phyloP scores from a whole-genome alignment of 208 protist genomes.

The Vickermania ingenoplastis region DNA sequence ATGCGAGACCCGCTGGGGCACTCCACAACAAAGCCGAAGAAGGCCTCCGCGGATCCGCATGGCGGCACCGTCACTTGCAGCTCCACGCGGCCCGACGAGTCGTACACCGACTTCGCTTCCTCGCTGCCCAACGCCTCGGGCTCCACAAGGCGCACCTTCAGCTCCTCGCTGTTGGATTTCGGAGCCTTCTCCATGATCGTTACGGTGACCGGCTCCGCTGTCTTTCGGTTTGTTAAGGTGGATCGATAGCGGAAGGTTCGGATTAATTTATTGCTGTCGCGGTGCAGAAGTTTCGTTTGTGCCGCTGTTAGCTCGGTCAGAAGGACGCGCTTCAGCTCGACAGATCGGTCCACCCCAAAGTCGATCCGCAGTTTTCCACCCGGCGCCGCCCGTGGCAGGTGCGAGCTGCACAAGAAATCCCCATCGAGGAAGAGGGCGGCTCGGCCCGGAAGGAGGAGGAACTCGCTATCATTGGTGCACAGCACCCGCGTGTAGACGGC shows the following conservation, averaged over 20 bases:
- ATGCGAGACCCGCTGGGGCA: conserved; percentile 3
- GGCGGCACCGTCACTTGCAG: conserved; percentile 9
- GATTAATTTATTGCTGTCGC: conserved; percentile 7
- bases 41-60: not conserved
- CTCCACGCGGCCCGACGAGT: conserved; percentile 17
- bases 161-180: conserved; percentile 17
- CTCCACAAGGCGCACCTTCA: conserved; percentile 18
- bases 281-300: conserved; percentile 7
- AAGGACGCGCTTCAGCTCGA: conserved; percentile 12
- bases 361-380: conserved; percentile 12
- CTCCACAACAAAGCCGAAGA: conserved; percentile 17
- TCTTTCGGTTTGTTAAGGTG: conserved; percentile 14
- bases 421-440: conserved; percentile 15
- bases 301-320: conserved; percentile 3
- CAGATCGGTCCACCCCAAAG: conserved; percentile 16
- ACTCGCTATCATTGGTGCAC: conserved; percentile 15
- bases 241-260: conserved; percentile 9
- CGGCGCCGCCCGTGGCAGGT: conserved; percentile 8
- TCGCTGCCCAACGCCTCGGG: conserved; percentile 4
- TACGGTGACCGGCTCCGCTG: conserved; percentile 7
- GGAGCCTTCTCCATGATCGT: conserved; percentile 14
- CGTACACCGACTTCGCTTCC: conserved; percentile 4
- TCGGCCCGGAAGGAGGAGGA: conserved; percentile 10
- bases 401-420: conserved; percentile 14
- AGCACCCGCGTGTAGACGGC: conserved; percentile 11